Evolutionary conservation across 2,329 filamentous ascomycete genomes (phyloP).

Genomic region (Clarireedia sp.): DNA sequence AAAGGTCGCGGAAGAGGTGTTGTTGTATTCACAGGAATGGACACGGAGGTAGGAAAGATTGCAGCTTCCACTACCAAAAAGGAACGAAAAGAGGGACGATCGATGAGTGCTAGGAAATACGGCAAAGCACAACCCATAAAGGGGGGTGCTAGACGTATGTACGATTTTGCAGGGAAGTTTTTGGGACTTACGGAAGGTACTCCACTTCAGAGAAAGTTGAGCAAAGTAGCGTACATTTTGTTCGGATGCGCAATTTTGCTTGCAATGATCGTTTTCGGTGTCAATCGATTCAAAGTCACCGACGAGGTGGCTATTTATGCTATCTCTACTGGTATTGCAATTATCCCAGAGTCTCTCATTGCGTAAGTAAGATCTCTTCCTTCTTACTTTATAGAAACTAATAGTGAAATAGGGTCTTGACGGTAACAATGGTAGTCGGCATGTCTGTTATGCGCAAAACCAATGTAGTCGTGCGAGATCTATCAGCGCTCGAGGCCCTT

Average conservation of each 20-base stretch:
- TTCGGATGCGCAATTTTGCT: constrained; percentile 46
- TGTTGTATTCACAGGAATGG: constrained; percentile 46
- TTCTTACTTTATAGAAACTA: constrained; percentile 5
- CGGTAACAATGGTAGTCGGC: constrained; percentile 58
- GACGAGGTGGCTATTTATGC: constrained; percentile 28
- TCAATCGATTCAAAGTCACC: constrained; percentile 33
- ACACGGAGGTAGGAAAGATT: constrained; percentile 50
- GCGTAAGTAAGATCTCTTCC: constrained; percentile 17
- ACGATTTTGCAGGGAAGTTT: constrained; percentile 44
- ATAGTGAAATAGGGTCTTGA: constrained; percentile 47
- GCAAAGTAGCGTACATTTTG: constrained; percentile 55
- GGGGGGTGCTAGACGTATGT: constrained; percentile 39
- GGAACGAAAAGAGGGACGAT: constrained; percentile 46
- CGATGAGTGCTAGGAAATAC: constrained; percentile 38
- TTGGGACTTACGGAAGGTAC: constrained; percentile 55
- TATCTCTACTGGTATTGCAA: constrained; percentile 39
- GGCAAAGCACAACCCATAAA: constrained; percentile 39
- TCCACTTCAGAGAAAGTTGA: constrained; percentile 56
- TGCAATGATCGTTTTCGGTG: constrained; percentile 34
- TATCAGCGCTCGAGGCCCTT: constrained; percentile 47
- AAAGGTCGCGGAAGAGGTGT: constrained; percentile 47
- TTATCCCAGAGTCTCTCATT: constrained; percentile 53
- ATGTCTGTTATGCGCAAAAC: constrained; percentile 50
- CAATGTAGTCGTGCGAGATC: constrained; percentile 49
- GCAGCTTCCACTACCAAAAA: constrained; percentile 40